Percentiles rank a stretch among this genome's conserved stretches.
phyloP scores from a whole-genome alignment of 257 asterid genomes.

The Cynanchum wilfordii region DNA sequence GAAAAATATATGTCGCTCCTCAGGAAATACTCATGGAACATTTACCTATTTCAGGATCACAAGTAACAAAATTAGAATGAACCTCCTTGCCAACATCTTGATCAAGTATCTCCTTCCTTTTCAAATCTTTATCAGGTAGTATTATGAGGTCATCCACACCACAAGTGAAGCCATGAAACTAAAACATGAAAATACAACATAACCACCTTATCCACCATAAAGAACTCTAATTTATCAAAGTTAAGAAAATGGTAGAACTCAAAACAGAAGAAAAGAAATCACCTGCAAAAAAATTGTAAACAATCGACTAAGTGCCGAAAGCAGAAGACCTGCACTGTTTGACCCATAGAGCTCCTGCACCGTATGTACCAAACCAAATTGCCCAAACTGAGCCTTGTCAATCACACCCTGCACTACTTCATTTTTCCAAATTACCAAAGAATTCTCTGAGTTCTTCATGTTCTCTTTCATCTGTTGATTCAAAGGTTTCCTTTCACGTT shows the following conservation, averaged over 20 bases:
- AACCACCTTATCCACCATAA: constrained; percentile 17
- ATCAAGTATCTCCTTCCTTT: constrained; percentile 84
- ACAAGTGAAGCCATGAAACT: constrained; percentile 95
- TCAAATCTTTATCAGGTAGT: constrained; percentile 58
- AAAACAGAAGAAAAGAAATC: constrained; percentile 6
- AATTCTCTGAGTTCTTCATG: constrained; percentile 73
- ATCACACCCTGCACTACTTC: constrained; percentile 93
- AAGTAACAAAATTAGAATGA: constrained; percentile 82
- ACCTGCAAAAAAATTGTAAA: constrained; percentile 94
- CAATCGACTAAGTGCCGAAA: constrained; percentile 84
- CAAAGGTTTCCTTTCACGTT: constrained; percentile 43
- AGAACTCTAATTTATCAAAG: background rate
- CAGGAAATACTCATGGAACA: background rate
- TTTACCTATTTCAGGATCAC: constrained; percentile 77
- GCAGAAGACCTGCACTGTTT: constrained; percentile 80
- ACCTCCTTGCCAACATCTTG: constrained; percentile 95
- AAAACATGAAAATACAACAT: constrained; percentile 24
- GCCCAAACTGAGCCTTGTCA: constrained; percentile 98
- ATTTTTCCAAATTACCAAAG: constrained; percentile 79
- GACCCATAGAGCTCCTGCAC: constrained; percentile 96
- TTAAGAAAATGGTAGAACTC: background rate
- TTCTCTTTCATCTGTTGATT: constrained; percentile 36
- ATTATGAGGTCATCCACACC: constrained; percentile 92
- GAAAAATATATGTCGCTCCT: background rate
- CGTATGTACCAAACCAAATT: constrained; percentile 91